Conservation (phyloP, 768 basidiomycete genomes). For the Krasilnikovozyma curviuscula region DNA sequence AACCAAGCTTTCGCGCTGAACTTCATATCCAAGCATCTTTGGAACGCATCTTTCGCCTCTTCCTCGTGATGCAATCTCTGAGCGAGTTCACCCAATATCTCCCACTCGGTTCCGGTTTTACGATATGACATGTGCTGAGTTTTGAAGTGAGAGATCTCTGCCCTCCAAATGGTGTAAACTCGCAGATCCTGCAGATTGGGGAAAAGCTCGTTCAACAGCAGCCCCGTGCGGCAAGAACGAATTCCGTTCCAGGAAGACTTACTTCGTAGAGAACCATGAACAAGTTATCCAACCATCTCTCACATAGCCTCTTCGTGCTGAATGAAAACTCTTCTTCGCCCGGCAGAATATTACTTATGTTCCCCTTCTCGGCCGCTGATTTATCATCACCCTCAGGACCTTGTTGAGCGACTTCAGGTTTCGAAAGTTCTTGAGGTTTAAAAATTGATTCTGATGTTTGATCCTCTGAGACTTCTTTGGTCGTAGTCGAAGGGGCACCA, state of each 20-base stretch:
- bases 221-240: too few relatives aligned
- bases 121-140: slow-evolving; percentile 94
- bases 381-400: slow-evolving; percentile 5
- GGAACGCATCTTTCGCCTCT: slow-evolving; percentile 94
- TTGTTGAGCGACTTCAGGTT: slow-evolving; percentile 20
- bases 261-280: slow-evolving; percentile 99
- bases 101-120: slow-evolving; percentile 95
- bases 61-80: slow-evolving; percentile 89
- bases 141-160: slow-evolving; percentile 96
- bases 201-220: too few relatives aligned
- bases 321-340: slow-evolving; percentile 58
- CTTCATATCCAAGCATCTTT: slow-evolving; percentile 71
- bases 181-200: slow-evolving; percentile 53
- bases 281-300: slow-evolving; percentile 90
- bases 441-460: too few relatives aligned
- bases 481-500: too few relatives aligned
- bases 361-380: too few relatives aligned
- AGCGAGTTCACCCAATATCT: slow-evolving; percentile 88
- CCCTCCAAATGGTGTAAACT: slow-evolving; percentile 97
- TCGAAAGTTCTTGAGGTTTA: too few relatives aligned
- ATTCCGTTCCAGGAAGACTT: slow-evolving; percentile 18
- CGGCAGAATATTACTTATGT: slow-evolving; percentile 8
- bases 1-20: slow-evolving; percentile 86
- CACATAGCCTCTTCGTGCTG: slow-evolving; percentile 88
- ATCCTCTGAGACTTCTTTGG: too few relatives aligned